A percentile compares a stretch with the other conserved stretches of the same genome.
phyloP scores from a whole-genome alignment of 169 alveolate genomes.

The Cytauxzoon felis region DNA sequence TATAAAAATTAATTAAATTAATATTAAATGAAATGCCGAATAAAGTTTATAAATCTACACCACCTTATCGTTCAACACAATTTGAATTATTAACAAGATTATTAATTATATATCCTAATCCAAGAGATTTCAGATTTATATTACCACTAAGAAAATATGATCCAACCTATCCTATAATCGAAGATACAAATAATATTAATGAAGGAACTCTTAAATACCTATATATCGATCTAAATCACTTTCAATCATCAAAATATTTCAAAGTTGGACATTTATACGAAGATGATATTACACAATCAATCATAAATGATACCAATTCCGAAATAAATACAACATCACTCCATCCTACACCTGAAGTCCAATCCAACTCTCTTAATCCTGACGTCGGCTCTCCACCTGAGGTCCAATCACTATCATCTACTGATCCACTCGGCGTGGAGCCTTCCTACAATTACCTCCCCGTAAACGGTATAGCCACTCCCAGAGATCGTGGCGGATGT shows the following conservation, averaged over 20 bases:
- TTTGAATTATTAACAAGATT: constrained; percentile 70
- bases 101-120: constrained; percentile 61
- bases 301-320: neutral
- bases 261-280: constrained; percentile 15
- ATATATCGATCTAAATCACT: constrained; percentile 11
- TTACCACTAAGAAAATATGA: constrained; percentile 54
- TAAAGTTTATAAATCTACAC: constrained; percentile 68
- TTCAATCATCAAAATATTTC: constrained; percentile 24
- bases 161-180: constrained; percentile 32
- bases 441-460: no score
- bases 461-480: no score
- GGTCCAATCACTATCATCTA: no score
- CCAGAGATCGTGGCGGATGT: no score
- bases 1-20: constrained; percentile 53
- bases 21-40: constrained; percentile 53
- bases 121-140: constrained; percentile 46
- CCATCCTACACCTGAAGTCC: neutral
- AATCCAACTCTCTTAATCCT: no score
- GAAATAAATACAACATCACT: neutral
- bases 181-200: neutral
- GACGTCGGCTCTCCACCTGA: neutral
- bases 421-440: no score
- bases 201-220: constrained; percentile 14
- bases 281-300: neutral
- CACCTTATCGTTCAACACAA: constrained; percentile 73